Evolutionary conservation across 352 stramenopile species (phyloP).

Genomic region (Phytophthora pinifolia): DNA sequence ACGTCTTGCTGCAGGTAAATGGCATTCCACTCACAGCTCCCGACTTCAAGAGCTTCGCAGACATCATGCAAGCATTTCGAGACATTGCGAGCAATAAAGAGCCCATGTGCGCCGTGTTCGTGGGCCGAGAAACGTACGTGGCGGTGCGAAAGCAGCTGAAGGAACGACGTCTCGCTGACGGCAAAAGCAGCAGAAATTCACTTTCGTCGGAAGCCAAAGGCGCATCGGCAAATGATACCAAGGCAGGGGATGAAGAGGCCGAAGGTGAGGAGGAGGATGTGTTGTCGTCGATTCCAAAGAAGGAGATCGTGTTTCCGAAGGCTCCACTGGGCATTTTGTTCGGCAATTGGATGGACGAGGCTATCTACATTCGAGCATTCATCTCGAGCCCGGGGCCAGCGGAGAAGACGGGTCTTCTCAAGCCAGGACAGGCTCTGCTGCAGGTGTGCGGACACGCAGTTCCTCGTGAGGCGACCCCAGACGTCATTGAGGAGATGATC

Average conservation of each 20-base stretch:
- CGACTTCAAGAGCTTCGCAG: constrained; percentile 44
- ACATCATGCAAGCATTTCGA: constrained; percentile 64
- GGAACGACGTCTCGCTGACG: constrained; percentile 7
- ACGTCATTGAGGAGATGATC: constrained; percentile 72
- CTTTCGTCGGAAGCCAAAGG: neutral
- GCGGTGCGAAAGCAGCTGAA: constrained; percentile 32
- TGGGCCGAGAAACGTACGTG: constrained; percentile 57
- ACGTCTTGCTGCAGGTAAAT: constrained; percentile 72
- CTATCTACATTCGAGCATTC: constrained; percentile 78
- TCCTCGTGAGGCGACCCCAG: constrained; percentile 49
- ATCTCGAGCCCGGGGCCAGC: constrained; percentile 73
- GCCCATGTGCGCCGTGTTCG: constrained; percentile 57
- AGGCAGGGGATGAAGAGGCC: constrained; percentile 4
- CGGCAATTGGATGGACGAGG: constrained; percentile 80
- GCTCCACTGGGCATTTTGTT: constrained; percentile 78
- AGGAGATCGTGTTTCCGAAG: constrained; percentile 66
- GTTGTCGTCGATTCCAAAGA: constrained; percentile 26
- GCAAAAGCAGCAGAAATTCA: constrained; percentile 11
- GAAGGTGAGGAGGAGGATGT: constrained; percentile 22
- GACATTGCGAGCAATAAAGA: constrained; percentile 49
- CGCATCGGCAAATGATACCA: neutral
- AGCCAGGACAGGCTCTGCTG: constrained; percentile 62
- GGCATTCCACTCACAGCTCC: constrained; percentile 50
- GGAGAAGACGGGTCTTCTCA: constrained; percentile 66
- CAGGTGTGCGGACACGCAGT: constrained; percentile 79